A percentile compares a stretch with the other conserved stretches of the same genome.
Conservation (phyloP, 768 basidiomycete genomes). For the Infundibulicybe gibba region DNA sequence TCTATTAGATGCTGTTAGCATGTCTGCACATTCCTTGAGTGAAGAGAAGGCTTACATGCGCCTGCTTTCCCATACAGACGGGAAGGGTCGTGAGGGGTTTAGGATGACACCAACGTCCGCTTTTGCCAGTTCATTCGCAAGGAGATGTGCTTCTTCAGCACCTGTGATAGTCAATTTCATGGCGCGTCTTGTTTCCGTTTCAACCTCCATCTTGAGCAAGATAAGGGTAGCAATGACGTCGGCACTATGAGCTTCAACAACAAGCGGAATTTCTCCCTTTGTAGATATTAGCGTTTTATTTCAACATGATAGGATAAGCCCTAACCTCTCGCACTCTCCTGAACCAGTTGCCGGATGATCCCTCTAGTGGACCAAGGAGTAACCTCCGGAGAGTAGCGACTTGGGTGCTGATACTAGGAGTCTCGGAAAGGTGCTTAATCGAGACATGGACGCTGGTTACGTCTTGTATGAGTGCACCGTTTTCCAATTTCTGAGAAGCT, state of each 20-base stretch:
- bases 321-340: conserved; percentile 38
- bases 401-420: conserved; percentile 72
- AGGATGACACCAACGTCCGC: conserved; percentile 45
- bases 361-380: conserved; percentile 41
- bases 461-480: conserved; percentile 61
- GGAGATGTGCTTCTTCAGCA: conserved; percentile 61
- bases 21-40: conserved; percentile 1
- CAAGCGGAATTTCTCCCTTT: conserved; percentile 69
- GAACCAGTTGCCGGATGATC: conserved; percentile 40
- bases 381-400: conserved; percentile 70
- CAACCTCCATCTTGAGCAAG: conserved; percentile 61
- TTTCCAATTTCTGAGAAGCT: conserved; percentile 54
- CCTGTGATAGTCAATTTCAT: conserved; percentile 64
- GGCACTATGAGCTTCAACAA: conserved; percentile 71
- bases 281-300: not conserved
- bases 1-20: conserved; percentile 20
- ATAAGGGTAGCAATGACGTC: conserved; percentile 82
- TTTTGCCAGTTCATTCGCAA: conserved; percentile 64
- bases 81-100: conserved; percentile 64
- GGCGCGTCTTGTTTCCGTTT: conserved; percentile 33
- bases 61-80: conserved; percentile 64
- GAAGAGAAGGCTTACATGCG: conserved; percentile 46
- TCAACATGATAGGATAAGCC: conserved; percentile 2
- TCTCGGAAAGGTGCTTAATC: conserved; percentile 42
- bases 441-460: conserved; percentile 64